Evolutionary conservation across 164 flowering plant species (phyloP).

Genomic region (Annona cherimola): DNA sequence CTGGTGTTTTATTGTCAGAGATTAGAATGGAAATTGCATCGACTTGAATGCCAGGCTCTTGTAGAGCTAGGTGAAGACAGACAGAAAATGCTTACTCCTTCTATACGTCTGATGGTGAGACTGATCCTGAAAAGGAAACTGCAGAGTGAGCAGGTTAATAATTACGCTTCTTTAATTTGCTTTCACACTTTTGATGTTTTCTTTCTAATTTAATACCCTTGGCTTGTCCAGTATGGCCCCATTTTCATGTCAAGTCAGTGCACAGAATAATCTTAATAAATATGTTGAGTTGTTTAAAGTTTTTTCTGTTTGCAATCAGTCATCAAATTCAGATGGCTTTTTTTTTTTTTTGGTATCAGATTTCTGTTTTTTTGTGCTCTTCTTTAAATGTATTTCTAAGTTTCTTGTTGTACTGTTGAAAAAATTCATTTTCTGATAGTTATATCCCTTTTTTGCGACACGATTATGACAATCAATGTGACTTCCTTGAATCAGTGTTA

Average conservation of each 20-base stretch:
- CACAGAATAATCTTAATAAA: not conserved
- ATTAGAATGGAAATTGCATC: constrained; percentile 87
- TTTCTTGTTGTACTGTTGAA: not conserved
- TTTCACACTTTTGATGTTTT: not conserved
- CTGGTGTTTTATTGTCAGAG: constrained; percentile 42
- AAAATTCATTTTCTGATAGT: not conserved
- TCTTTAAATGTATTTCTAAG: not conserved
- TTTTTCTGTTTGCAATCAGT: too few relatives aligned
- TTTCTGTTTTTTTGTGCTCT: not conserved
- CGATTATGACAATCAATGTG: not conserved
- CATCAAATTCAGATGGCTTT: too few relatives aligned
- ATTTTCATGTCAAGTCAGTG: not conserved
- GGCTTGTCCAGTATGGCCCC: not conserved
- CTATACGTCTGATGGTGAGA: constrained; percentile 77
- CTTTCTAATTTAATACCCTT: not conserved
- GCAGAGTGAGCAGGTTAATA: constrained; percentile 63
- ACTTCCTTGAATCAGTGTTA: not conserved
- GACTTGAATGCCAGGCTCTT: constrained; percentile 64
- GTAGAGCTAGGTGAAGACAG: constrained; percentile 52
- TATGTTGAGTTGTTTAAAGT: too few relatives aligned
- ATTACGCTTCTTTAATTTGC: not conserved
- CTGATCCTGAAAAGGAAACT: constrained; percentile 62
- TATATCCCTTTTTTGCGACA: not conserved
- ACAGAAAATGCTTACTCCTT: constrained; percentile 62
- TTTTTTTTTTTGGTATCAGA: not conserved